These are phyloP conservation scores for Emericellopsis terricola DNA, from an alignment of 495 filamentous ascomycete species.

Conservation along the genomic window DNA sequence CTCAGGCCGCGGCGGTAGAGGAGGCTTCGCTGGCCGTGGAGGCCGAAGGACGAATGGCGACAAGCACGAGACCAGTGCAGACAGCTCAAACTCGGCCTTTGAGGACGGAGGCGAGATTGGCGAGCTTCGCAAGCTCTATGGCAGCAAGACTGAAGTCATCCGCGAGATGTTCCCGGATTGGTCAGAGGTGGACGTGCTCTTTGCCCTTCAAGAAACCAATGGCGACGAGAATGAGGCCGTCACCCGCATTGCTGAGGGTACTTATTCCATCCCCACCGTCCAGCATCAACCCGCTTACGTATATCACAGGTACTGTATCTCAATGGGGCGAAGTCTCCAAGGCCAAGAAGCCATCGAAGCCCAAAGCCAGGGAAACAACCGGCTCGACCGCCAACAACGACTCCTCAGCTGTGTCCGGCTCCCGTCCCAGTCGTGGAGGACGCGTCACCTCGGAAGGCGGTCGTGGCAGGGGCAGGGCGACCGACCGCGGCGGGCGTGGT, in stretches of 20 bases:
- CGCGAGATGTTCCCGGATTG: constrained; percentile 85
- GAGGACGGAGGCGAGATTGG: constrained; percentile 86
- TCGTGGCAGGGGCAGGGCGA: constrained; percentile 53
- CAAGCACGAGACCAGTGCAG: constrained; percentile 23
- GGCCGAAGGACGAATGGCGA: constrained; percentile 58
- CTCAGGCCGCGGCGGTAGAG: constrained; percentile 66
- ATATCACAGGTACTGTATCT: constrained; percentile 53
- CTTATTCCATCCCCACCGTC: constrained; percentile 1
- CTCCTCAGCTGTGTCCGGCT: constrained; percentile 11
- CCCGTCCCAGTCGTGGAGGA: constrained; percentile 35
- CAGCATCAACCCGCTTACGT: constrained; percentile 9
- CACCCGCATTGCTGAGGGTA: constrained; percentile 84
- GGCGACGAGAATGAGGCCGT: constrained; percentile 74
- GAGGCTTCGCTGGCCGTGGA: constrained; percentile 55
- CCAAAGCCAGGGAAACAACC: constrained; percentile 63
- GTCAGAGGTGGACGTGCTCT: constrained; percentile 82
- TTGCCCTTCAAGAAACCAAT: constrained; percentile 78
- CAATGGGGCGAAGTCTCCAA: constrained; percentile 96
- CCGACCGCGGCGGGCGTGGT: constrained; percentile 55
- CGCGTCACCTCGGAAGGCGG: constrained; percentile 49
- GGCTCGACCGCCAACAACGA: constrained; percentile 33
- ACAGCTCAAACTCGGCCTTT: constrained; percentile 26
- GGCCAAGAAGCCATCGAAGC: constrained; percentile 63
- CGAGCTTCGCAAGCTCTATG: constrained; percentile 78
- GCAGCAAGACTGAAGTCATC: constrained; percentile 50